A percentile compares a stretch with the other conserved stretches of the same genome.
Evolutionary conservation across 208 protist genomes (phyloP).

Genomic region (Trypanosoma rangeli): DNA sequence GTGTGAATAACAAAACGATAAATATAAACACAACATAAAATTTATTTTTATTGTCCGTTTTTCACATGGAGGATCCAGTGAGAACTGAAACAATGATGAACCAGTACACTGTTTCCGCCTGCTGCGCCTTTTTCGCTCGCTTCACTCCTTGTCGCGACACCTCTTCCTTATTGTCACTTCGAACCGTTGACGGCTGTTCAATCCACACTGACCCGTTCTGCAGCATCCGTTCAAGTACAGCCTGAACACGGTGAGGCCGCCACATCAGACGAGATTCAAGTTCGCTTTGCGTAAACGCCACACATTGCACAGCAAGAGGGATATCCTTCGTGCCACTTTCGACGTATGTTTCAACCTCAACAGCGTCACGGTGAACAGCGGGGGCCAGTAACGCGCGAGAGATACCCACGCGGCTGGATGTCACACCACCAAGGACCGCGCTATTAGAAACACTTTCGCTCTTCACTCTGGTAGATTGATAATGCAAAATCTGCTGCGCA

Average conservation of each 20-base stretch:
- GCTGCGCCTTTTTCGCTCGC: neutral
- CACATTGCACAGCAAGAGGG: slow-evolving; percentile 44
- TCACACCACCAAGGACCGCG: neutral
- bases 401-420: neutral
- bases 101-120: slow-evolving; percentile 29
- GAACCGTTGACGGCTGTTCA: slow-evolving; percentile 27
- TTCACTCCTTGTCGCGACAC: neutral
- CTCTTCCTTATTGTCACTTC: neutral
- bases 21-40: neutral
- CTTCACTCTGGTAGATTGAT: slow-evolving; percentile 18
- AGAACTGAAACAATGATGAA: slow-evolving; percentile 18
- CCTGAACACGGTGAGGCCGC: slow-evolving; percentile 60
- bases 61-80: neutral
- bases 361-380: neutral
- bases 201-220: slow-evolving; percentile 85
- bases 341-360: neutral
- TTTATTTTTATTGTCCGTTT: neutral
- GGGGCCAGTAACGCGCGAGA: neutral
- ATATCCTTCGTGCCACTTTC: slow-evolving; percentile 12
- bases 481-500: slow-evolving; percentile 38
- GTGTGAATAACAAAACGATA: neutral
- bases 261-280: slow-evolving; percentile 53
- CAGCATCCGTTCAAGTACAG: slow-evolving; percentile 63
- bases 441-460: neutral
- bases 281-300: slow-evolving; percentile 50